Base-by-base conservation (phyloP, 2,329 filamentous ascomycete species). In the Clonostachys solani region DNA sequence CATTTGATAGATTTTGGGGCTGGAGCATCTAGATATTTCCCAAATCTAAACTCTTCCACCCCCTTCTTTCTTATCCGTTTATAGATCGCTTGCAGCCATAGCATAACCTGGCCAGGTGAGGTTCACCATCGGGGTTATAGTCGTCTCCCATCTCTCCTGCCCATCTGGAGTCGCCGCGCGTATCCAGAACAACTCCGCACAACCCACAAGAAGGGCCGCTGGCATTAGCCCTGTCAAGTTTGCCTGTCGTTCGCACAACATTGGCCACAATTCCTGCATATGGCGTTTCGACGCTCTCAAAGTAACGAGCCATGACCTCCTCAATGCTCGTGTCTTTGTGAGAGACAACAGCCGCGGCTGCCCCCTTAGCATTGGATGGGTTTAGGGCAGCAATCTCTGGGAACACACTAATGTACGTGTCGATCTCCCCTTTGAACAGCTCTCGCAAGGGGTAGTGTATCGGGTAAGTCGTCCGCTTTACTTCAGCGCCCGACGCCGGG, bases 211-310 rank as follows among this genome's bases (percentile, higher is more conserved):
- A 59, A 10, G 34, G 15, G 8, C 35, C 43, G 5, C 47, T 57
- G n/a, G 56, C 60, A 8, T 62, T 63, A 1, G 71, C 62, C 23
- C 80, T 68, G 42, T 83, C 73, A 38, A 97, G 75, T 67, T 95
- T 96, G 45, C 83, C 85, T n/a, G 88, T 86, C 34, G 92, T 99
- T 52, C 90, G 83, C 6, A 96, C 92, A 10, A 99, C 94, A 62
- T 99, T 99, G 33, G 92, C 87, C 54, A 99, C 92, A 47, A 97
- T 90, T 47, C 88, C 89, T 4, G 92, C 89, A 60, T 95, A 96
- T 49, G 86, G 87, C 54, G 83, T 81, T 62, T 96, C 92, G 15
- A 96, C 65, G 37, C 89, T 38, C 54, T 83, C 81, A 59, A 99
- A 96, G 64, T 96, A 99, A 48, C 90, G 84, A 49, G 77, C 72